Evolutionary conservation across 2,329 filamentous ascomycete species (phyloP).

Genomic region (Coleophoma cylindrospora): DNA sequence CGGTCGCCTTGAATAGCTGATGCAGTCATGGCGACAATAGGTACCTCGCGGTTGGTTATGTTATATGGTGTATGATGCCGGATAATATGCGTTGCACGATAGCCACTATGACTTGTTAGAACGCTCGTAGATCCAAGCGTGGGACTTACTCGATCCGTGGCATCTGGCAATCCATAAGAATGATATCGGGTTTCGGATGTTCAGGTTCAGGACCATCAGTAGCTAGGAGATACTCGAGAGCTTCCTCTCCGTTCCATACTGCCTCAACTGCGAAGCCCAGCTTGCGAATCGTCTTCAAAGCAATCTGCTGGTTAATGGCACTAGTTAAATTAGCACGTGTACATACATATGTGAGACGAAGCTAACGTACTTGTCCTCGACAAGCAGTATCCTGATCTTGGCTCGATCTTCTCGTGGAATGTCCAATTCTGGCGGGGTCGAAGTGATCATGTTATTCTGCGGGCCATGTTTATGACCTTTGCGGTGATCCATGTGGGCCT

Average conservation of each 20-base stretch:
- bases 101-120: constrained; percentile 39
- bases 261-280: constrained; percentile 67
- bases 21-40: constrained; percentile 79
- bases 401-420: constrained; percentile 53
- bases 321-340: constrained; percentile 20
- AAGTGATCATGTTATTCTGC: constrained; percentile 12
- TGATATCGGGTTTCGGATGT: constrained; percentile 56
- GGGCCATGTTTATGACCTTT: constrained; percentile 13
- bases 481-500: constrained; percentile 16
- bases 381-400: constrained; percentile 66
- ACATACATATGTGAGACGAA: too few species aligned
- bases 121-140: neutral
- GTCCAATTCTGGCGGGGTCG: constrained; percentile 37
- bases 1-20: constrained; percentile 72
- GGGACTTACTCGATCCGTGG: constrained; percentile 55
- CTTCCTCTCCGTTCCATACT: constrained; percentile 75
- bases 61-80: constrained; percentile 64
- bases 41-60: constrained; percentile 52
- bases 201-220: constrained; percentile 33
- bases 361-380: constrained; percentile 69
- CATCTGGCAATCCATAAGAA: constrained; percentile 77
- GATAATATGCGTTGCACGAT: constrained; percentile 69
- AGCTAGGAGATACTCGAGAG: constrained; percentile 64
- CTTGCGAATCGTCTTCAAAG: constrained; percentile 68
- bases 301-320: constrained; percentile 70